Percentiles rank a stretch among this genome's conserved stretches.
phyloP scores from a whole-genome alignment of 208 protist species.

The Crithidia brevicula region DNA sequence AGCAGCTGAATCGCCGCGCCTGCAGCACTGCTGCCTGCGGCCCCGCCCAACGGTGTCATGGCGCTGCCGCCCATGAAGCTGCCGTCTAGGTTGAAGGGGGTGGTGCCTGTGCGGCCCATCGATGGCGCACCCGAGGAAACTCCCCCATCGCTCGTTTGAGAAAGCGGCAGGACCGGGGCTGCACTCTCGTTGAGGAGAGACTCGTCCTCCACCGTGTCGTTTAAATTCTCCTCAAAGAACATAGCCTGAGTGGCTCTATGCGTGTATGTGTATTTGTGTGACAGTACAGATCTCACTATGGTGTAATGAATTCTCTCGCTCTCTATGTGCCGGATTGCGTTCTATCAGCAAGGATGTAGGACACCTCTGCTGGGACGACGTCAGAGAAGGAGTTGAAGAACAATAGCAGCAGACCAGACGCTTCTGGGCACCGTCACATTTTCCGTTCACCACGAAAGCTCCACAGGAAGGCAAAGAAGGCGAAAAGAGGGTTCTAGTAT shows the following conservation, averaged over 20 bases:
- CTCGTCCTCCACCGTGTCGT: constrained; percentile 48
- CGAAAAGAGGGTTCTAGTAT: no score
- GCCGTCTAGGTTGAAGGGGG: constrained; percentile 14
- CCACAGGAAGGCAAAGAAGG: no score
- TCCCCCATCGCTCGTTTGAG: constrained; percentile 26
- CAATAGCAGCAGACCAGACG: no score
- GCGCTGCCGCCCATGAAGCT: background rate
- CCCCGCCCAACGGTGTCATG: background rate
- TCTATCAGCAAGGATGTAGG: no score
- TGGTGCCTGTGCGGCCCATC: background rate
- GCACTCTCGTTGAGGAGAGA: constrained; percentile 10
- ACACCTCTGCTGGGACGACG: no score
- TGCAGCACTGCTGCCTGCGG: background rate
- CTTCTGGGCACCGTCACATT: no score
- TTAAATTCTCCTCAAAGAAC: constrained; percentile 78
- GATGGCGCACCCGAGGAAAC: constrained; percentile 30
- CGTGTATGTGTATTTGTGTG: constrained; percentile 5
- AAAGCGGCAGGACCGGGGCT: constrained; percentile 2
- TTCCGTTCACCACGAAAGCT: no score
- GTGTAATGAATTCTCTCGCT: no score
- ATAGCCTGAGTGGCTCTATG: constrained; percentile 23
- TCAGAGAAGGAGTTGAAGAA: no score
- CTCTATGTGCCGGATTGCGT: no score
- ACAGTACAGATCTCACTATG: background rate
- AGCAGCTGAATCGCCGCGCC: constrained; percentile 45